Evolutionary conservation across 305 asterid species (phyloP), one percentile per base, ranked within the genome.

Genomic region (Solanum hybrid): DNA sequence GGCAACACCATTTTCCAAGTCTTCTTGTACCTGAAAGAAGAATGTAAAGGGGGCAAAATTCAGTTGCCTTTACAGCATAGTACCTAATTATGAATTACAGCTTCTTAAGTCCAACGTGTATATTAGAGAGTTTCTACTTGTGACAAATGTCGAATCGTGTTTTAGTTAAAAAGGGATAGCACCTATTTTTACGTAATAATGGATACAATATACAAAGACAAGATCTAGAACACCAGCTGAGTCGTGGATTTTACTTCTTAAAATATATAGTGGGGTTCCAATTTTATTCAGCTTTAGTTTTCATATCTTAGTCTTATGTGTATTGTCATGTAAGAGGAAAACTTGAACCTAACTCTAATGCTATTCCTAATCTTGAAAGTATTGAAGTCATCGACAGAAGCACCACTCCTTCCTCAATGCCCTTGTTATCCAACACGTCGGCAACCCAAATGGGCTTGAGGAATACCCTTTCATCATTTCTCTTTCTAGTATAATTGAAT

Each of bases 21-120:
- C 99, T 93, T 94, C 98, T 86, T 93, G 88, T 87, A 98, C 99
- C 99, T 98, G 94, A 87, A 89, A 71, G 85, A 88, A 88, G 87
- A 86, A 89, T 71, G 85, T 37, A 85, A 87, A 26, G 14, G 73
- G 86, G 51, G 22, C 3, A 24, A 26, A n/a, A 69, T 69, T 84
- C 16, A 29, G 75, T 84, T 51, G 6, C 3, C 27, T 20, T 82
- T 51, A 31, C 31, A 6, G 1, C 72, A 42, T 42, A 27, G 27
- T 0, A 81, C 37, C 24, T 4, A 27, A 16, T 16, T 42, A 82
- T 42, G 37, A 9, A 9, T 82, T 82, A 51, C 73, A 31, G 73
- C 0, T 29, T 29, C 3, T 31, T 10, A 82, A 20, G 42, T 51
- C 0, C 75, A 10, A 17, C 73, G 0, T 5, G 87, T 20, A 84